phyloP scores from a whole-genome alignment of 306 rosid species.

The Quercus ilex region DNA sequence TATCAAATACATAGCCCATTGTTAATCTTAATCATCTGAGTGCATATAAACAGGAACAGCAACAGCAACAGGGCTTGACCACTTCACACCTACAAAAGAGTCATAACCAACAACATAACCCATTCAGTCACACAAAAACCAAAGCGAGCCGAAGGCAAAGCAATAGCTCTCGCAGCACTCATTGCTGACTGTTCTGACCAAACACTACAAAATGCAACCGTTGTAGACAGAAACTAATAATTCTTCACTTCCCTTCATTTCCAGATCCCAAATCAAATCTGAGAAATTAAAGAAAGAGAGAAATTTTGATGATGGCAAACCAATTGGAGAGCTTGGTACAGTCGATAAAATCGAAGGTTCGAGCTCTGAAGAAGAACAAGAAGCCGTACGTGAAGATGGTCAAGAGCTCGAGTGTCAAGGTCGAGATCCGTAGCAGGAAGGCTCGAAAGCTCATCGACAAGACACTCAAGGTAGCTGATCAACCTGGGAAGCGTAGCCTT shows the following conservation, averaged over 20 bases:
- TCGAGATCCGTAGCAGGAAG: conserved; percentile 90
- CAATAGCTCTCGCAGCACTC: no score
- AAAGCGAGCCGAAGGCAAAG: no score
- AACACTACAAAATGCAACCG: background rate
- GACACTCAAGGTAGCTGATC: conserved; percentile 79
- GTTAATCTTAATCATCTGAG: background rate
- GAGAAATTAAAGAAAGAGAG: no score
- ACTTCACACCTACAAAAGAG: no score
- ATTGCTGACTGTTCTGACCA: no score
- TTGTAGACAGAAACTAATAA: background rate
- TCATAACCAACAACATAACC: background rate
- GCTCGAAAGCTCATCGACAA: conserved; percentile 82
- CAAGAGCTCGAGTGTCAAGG: conserved; percentile 85
- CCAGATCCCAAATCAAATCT: no score
- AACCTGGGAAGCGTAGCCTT: conserved; percentile 35
- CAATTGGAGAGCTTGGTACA: conserved; percentile 65
- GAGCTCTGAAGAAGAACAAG: conserved; percentile 56
- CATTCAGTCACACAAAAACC: background rate
- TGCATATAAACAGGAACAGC: background rate
- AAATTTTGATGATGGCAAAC: conserved; percentile 39
- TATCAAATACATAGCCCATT: background rate
- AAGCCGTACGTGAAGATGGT: conserved; percentile 85
- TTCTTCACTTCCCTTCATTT: background rate
- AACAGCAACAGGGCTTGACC: no score
- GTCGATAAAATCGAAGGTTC: conserved; percentile 77